These are phyloP conservation scores for Peribolospora kevripleyi DNA, from an alignment of 768 basidiomycete genomes.

Conservation along the genomic window DNA sequence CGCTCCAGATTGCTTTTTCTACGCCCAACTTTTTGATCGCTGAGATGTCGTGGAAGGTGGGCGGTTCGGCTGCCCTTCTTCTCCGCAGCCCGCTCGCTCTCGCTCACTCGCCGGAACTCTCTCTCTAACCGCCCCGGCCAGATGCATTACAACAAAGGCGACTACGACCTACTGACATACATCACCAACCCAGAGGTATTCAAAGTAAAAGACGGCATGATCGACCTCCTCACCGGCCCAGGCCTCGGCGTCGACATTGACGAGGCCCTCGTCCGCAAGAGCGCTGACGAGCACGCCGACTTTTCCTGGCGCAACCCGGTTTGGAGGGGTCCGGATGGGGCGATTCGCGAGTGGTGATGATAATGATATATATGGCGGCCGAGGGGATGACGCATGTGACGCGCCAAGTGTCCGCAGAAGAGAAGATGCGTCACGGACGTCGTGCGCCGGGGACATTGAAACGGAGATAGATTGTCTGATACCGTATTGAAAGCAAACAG, in stretches of 20 bases:
- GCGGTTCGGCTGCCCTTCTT: constrained; percentile 15
- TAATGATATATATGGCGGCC: too few species aligned
- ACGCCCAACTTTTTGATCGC: constrained; percentile 32
- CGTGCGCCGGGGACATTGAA: too few species aligned
- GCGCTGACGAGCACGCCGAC: constrained; percentile 18
- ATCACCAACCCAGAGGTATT: constrained; percentile 28
- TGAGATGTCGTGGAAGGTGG: constrained; percentile 17
- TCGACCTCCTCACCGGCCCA: constrained; percentile 28
- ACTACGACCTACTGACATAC: constrained; percentile 35
- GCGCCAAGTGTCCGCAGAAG: too few species aligned
- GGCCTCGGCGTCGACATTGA: constrained; percentile 41
- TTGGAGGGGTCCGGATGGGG: constrained; percentile 34
- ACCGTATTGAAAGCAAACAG: too few species aligned
- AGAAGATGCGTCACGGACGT: too few species aligned
- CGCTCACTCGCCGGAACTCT: background rate
- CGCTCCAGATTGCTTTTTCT: constrained; percentile 36
- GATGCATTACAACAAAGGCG: constrained; percentile 40
- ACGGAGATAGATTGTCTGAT: too few species aligned
- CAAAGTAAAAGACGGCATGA: constrained; percentile 29
- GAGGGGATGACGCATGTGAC: too few species aligned
- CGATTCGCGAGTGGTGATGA: constrained; percentile 31
- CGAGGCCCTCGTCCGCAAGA: constrained; percentile 29
- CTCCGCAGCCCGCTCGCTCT: background rate
- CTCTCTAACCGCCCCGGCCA: constrained; percentile 11
- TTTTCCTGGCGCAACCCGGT: constrained; percentile 32